Percentiles rank a stretch among this genome's conserved stretches.
Conservation (phyloP, 2,329 filamentous ascomycete species). For the Penicillium sp. region DNA sequence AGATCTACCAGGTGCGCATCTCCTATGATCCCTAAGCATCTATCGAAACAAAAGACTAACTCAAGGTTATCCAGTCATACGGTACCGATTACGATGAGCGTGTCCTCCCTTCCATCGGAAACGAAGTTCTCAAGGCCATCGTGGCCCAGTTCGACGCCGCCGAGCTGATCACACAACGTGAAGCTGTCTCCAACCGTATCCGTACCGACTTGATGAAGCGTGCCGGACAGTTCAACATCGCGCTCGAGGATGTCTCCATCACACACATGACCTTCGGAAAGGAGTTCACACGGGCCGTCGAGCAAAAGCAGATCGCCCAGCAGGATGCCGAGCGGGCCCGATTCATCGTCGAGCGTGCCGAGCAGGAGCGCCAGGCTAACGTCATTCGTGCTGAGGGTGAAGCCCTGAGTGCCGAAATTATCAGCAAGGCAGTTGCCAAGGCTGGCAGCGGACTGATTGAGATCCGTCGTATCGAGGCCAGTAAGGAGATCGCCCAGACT, state of each 20-base stretch:
- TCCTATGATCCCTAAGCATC: not conserved
- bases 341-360: slow-evolving; percentile 97
- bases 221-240: slow-evolving; percentile 97
- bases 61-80: slow-evolving; percentile 66
- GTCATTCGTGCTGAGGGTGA: slow-evolving; percentile 98
- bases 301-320: slow-evolving; percentile 99
- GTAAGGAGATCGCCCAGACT: slow-evolving; percentile 90
- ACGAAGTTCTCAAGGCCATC: slow-evolving; percentile 98
- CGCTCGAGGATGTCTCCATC: slow-evolving; percentile 96
- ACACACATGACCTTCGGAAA: slow-evolving; percentile 99
- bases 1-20: slow-evolving; percentile 87
- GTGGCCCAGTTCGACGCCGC: slow-evolving; percentile 98
- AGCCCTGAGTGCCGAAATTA: slow-evolving; percentile 93
- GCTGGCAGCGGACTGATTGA: slow-evolving; percentile 88
- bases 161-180: slow-evolving; percentile 97
- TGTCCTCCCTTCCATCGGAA: slow-evolving; percentile 96
- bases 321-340: slow-evolving; percentile 96
- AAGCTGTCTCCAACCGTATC: slow-evolving; percentile 94
- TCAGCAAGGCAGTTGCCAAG: slow-evolving; percentile 90
- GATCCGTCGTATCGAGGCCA: slow-evolving; percentile 96
- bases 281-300: slow-evolving; percentile 97
- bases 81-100: slow-evolving; percentile 98
- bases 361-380: slow-evolving; percentile 98
- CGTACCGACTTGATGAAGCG: slow-evolving; percentile 87
- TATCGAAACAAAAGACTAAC: not conserved